Percentiles rank a stretch among this genome's conserved stretches.
Conservation (phyloP, 768 basidiomycete species). For the Calocera viscosa region DNA sequence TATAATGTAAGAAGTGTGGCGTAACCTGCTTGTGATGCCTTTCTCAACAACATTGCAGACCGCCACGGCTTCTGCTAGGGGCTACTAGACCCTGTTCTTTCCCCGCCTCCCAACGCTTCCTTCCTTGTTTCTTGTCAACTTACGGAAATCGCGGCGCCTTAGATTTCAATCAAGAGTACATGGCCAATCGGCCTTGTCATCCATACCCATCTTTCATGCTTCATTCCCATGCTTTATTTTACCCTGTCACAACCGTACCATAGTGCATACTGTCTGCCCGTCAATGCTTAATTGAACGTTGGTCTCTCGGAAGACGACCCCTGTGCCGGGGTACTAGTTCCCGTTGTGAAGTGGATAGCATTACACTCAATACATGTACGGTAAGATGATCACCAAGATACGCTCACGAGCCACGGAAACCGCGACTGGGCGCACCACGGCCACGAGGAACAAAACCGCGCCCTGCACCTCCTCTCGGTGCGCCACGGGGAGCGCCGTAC, state of each 20-base stretch:
- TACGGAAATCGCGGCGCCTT: conserved; percentile 5
- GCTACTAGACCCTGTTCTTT: background rate
- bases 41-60: background rate
- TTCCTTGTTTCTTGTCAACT: background rate
- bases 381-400: background rate
- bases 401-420: background rate
- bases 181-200: background rate
- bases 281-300: conserved; percentile 3
- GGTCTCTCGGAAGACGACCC: background rate
- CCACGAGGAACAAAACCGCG: conserved; percentile 14
- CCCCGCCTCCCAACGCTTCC: background rate
- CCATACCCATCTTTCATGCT: conserved; percentile 7
- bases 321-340: background rate
- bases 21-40: background rate
- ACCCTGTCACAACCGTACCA: conserved; percentile 3
- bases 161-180: conserved; percentile 6
- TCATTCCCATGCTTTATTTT: conserved; percentile 8
- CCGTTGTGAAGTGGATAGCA: background rate
- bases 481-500: conserved; percentile 13
- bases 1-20: background rate
- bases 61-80: background rate
- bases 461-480: conserved; percentile 5
- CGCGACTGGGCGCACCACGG: background rate
- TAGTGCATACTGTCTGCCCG: conserved; percentile 5
- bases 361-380: background rate